Evolutionary conservation across 169 alveolate species (phyloP), one percentile per base, ranked within the genome.

Genomic region (Plasmodium knowlesi): DNA sequence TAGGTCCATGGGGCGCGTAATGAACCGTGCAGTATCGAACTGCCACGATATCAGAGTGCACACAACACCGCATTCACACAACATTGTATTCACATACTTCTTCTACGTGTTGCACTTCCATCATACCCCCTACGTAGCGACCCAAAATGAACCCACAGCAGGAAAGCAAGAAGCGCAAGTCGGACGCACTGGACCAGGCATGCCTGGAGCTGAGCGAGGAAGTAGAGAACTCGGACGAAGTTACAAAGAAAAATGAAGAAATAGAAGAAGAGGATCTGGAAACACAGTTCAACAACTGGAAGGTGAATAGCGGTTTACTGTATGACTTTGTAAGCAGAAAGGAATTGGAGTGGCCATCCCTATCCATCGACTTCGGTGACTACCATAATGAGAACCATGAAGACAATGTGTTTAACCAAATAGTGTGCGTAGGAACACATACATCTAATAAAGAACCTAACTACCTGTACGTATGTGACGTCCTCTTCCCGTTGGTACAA

Each of bases 401-500:
- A 46, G 78, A 73, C n/a, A 84, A 43, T 46, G 85, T 84, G 37
- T 84, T 84, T 46, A 84, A 71, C 30, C 93, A 84, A 50, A 73
- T 73, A 73, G 93, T 84, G 54, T 84, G 93, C 50, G 93, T 84
- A 16, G 93, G 93, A 43, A 84, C 93, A 19, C 93, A 84, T 73
- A 84, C 93, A 54, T 84, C 93, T 1, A 84, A 84, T 84, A 84
- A 84, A 46, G 93, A 84, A 53, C 93, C 85, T 12, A 84, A 84
- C 10, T 84, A 25, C 79, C 61, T 84, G 5, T 84, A 84, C 61
- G 93, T 84, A 19, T 84, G 93, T 73, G 93, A 84, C n/a, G 93
- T 84, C 12, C 2, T 84, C 4, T 84, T 84, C 43, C 93, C 93
- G 22, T 25, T 84, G 57, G 93, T 50, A 30, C 76, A 72, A 71